Conservation (phyloP, 1,139 yeast species). For the Debaryomycetaceae sp. region DNA sequence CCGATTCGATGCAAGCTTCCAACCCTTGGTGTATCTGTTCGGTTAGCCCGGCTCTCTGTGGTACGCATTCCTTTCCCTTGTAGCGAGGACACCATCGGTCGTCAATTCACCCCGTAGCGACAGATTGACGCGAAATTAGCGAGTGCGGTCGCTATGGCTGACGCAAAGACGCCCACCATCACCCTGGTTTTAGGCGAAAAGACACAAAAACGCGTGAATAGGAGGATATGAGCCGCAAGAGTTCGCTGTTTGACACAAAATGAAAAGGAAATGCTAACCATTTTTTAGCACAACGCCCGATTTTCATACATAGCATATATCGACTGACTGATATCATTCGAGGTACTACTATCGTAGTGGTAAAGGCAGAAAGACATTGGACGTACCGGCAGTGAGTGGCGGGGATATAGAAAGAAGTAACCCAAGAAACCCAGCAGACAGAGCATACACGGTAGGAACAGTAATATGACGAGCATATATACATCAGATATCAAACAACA, state of each 20-base stretch:
- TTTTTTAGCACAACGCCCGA: not conserved
- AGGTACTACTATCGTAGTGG: not conserved
- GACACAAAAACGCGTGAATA: not conserved
- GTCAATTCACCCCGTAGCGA: too few relatives aligned
- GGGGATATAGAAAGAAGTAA: not conserved
- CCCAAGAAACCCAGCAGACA: not conserved
- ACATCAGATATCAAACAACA: constrained; percentile 44
- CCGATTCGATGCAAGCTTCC: too few relatives aligned
- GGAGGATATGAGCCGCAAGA: not conserved
- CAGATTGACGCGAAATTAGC: not conserved
- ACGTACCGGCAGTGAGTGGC: not conserved
- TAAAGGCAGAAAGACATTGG: not conserved
- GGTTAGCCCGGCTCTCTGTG: too few relatives aligned
- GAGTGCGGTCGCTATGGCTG: not conserved
- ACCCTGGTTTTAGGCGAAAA: not conserved
- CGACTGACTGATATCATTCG: not conserved
- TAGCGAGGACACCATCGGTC: too few relatives aligned
- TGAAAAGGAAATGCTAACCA: not conserved
- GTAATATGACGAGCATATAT: constrained; percentile 44
- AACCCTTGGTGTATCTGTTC: too few relatives aligned
- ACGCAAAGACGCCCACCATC: not conserved
- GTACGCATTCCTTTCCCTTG: too few relatives aligned
- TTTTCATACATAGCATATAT: not conserved
- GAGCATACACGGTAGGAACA: not conserved
- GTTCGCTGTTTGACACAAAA: not conserved